Conservation (phyloP, 2,329 filamentous ascomycete species). For the Incumbomyces lentus region DNA sequence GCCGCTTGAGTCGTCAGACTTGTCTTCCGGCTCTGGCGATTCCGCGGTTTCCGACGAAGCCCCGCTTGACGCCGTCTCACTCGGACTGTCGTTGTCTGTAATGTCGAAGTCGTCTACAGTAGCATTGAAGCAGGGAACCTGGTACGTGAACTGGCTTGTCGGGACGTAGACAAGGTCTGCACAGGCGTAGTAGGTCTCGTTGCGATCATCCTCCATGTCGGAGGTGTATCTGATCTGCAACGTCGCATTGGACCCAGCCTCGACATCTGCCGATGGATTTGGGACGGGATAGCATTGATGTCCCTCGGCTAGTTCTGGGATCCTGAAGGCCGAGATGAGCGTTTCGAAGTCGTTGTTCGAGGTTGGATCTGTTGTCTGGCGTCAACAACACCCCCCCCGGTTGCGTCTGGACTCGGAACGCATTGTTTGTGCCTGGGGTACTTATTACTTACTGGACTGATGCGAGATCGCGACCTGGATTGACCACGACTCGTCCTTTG, state of each 20-base stretch:
- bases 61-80: neutral
- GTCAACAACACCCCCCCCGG: no score
- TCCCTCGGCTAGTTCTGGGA: constrained; percentile 33
- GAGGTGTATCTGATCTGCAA: constrained; percentile 37
- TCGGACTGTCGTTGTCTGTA: constrained; percentile 8
- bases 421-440: no score
- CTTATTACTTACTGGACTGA: constrained; percentile 16
- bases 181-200: constrained; percentile 39
- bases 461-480: constrained; percentile 47
- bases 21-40: constrained; percentile 6
- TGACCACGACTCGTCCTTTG: constrained; percentile 48
- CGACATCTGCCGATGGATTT: constrained; percentile 25
- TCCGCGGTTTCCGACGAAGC: neutral
- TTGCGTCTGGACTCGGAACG: no score
- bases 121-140: constrained; percentile 40
- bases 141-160: constrained; percentile 29
- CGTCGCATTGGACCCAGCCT: constrained; percentile 34
- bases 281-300: constrained; percentile 37
- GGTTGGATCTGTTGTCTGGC: constrained; percentile 23
- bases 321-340: constrained; percentile 24
- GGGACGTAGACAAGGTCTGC: constrained; percentile 37
- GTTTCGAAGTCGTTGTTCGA: constrained; percentile 31
- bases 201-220: constrained; percentile 30
- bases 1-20: constrained; percentile 19
- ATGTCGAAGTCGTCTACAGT: constrained; percentile 28